Percentiles rank a stretch among this genome's conserved stretches.
These are phyloP conservation scores for Solanum ossicruentum DNA, from an alignment of 257 asterid species.

Conservation along the genomic window DNA sequence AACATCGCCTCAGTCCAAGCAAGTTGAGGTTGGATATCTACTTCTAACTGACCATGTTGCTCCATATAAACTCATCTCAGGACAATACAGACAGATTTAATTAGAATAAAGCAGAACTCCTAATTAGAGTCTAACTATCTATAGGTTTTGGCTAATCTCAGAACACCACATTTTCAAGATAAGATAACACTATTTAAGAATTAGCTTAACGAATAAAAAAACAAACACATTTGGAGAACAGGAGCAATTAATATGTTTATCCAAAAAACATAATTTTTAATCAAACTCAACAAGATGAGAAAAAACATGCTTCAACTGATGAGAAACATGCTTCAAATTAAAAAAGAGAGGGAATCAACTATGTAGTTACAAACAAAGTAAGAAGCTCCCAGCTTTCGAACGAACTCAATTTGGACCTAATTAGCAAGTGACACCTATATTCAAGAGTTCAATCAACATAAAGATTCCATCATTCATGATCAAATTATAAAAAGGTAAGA, in stretches of 20 bases:
- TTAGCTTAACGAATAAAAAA: not conserved
- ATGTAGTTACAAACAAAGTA: not conserved
- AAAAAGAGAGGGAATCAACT: not conserved
- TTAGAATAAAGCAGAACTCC: not conserved
- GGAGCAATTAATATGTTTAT: not conserved
- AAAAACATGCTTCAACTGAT: too few relatives aligned
- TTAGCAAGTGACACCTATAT: not conserved
- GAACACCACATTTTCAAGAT: not conserved
- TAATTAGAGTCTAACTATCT: not conserved
- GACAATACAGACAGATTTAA: not conserved
- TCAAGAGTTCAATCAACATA: not conserved
- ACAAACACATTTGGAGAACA: not conserved
- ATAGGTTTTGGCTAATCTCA: not conserved
- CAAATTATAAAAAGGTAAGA: not conserved
- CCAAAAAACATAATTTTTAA: not conserved
- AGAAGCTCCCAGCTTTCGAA: not conserved
- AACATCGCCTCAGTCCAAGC: not conserved
- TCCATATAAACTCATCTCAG: not conserved
- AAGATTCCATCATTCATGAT: not conserved
- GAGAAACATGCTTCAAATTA: too few relatives aligned
- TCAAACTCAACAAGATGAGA: not conserved
- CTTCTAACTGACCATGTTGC: not conserved
- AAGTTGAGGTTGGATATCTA: not conserved
- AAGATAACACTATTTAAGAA: not conserved
- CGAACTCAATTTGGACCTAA: not conserved